Evolutionary conservation across 805 yeast genomes (phyloP).

Genomic region (Teunomyces stri): DNA sequence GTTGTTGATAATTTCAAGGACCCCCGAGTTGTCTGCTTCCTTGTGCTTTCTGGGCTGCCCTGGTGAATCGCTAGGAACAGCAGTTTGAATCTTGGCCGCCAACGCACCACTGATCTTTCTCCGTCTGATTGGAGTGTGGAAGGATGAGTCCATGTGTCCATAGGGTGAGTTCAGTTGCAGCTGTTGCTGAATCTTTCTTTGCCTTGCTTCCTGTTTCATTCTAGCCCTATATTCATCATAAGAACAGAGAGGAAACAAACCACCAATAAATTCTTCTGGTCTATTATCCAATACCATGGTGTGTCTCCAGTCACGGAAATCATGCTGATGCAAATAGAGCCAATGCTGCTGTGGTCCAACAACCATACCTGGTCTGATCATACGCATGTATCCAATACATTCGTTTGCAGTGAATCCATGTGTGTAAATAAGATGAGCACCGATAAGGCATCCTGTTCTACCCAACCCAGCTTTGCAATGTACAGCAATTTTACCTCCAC

Average conservation of each 20-base stretch:
- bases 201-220: constrained; percentile 43
- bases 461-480: constrained; percentile 99
- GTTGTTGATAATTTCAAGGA: constrained; percentile 42
- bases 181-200: constrained; percentile 31
- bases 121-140: constrained; percentile 74
- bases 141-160: constrained; percentile 44
- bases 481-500: constrained; percentile 95
- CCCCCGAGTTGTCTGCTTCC: constrained; percentile 25
- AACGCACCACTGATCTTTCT: constrained; percentile 64
- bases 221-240: constrained; percentile 61
- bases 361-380: constrained; percentile 99
- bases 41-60: constrained; percentile 89
- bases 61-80: constrained; percentile 90
- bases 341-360: constrained; percentile 99
- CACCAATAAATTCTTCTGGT: constrained; percentile 67
- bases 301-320: constrained; percentile 93
- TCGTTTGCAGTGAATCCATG: constrained; percentile 97
- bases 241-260: constrained; percentile 58
- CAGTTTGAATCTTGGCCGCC: constrained; percentile 65
- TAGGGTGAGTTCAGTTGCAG: constrained; percentile 27
- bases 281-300: constrained; percentile 77
- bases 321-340: constrained; percentile 94
- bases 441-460: constrained; percentile 95
- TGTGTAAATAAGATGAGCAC: constrained; percentile 93
- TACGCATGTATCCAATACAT: constrained; percentile 94